Percentiles rank a stretch among this genome's conserved stretches.
Evolutionary conservation across 1,284 basidiomycete genomes (phyloP).

Genomic region (Xerocomus nothofagi): DNA sequence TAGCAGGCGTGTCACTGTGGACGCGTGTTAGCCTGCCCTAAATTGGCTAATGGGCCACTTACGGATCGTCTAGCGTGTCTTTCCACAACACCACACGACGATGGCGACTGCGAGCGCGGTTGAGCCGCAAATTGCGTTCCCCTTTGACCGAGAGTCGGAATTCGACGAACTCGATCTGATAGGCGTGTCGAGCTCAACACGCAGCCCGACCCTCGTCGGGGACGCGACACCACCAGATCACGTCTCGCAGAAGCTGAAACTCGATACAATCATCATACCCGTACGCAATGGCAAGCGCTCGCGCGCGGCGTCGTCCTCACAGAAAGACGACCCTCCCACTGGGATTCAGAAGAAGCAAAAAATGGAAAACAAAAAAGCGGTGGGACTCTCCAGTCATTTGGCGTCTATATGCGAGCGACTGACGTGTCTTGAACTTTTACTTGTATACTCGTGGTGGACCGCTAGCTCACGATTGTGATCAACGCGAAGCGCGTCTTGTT

Average conservation of each 20-base stretch:
- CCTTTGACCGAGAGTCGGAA: slow-evolving; percentile 18
- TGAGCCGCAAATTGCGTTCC: slow-evolving; percentile 5
- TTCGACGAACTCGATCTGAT: slow-evolving; percentile 34
- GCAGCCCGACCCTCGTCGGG: slow-evolving; percentile 30
- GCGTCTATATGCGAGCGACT: not conserved
- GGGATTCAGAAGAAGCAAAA: slow-evolving; percentile 36
- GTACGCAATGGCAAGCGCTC: slow-evolving; percentile 19
- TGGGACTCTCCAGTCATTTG: slow-evolving; percentile 17
- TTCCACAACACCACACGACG: not conserved
- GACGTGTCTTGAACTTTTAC: not conserved
- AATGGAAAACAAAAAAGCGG: slow-evolving; percentile 40
- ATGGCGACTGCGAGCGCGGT: not conserved
- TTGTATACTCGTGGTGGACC: not conserved
- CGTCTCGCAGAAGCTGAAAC: not conserved
- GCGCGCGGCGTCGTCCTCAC: slow-evolving; percentile 13
- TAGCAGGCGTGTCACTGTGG: no score
- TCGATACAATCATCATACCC: slow-evolving; percentile 15
- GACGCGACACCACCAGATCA: slow-evolving; percentile 29
- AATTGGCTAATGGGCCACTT: not conserved
- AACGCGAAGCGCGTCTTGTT: slow-evolving; percentile 36
- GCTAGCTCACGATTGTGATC: slow-evolving; percentile 41
- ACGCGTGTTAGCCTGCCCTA: slow-evolving; percentile 25
- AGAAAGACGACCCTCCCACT: not conserved
- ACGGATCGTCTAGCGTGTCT: not conserved
- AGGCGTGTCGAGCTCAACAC: slow-evolving; percentile 24